phyloP scores from a whole-genome alignment of 2,329 filamentous ascomycete genomes.

The Lecanicillium sp. region DNA sequence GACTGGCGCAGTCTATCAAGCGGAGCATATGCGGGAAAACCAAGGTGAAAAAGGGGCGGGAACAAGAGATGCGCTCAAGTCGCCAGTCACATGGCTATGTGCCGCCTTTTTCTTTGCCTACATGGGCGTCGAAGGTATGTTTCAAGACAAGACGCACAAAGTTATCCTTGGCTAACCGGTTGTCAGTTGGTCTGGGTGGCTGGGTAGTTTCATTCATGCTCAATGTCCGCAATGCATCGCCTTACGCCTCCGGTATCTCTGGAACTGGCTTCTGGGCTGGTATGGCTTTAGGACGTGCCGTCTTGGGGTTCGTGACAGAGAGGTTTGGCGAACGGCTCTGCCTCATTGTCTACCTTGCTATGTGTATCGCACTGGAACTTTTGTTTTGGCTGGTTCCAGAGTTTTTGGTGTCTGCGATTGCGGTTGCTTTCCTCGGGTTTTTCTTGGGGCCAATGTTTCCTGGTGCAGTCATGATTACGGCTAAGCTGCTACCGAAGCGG shows the following conservation, averaged over 20 bases:
- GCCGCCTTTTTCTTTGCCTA: conserved; percentile 65
- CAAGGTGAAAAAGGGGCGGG: conserved; percentile 20
- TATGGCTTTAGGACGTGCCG: conserved; percentile 59
- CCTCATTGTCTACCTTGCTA: conserved; percentile 51
- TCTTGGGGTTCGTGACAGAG: conserved; percentile 64
- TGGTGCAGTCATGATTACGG: conserved; percentile 60
- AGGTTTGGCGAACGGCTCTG: conserved; percentile 56
- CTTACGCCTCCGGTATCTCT: conserved; percentile 64
- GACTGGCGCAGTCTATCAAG: conserved; percentile 46
- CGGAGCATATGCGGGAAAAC: conserved; percentile 21
- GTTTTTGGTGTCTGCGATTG: conserved; percentile 50
- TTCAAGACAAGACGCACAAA: neutral
- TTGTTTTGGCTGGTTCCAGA: conserved; percentile 50
- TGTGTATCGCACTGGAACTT: conserved; percentile 55
- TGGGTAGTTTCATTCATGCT: conserved; percentile 82
- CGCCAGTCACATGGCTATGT: conserved; percentile 56
- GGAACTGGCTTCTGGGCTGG: conserved; percentile 76
- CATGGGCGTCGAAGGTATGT: conserved; percentile 57
- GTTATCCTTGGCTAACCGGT: conserved; percentile 6
- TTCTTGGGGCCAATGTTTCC: conserved; percentile 71
- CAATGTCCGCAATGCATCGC: conserved; percentile 53
- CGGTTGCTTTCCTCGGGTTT: conserved; percentile 63
- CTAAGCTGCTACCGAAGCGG: conserved; percentile 61
- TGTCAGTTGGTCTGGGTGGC: conserved; percentile 55
- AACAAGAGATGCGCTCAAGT: conserved; percentile 30